These are phyloP conservation scores for Aspergillus ruber DNA, from an alignment of 2,329 filamentous ascomycete species.

Conservation along the genomic window DNA sequence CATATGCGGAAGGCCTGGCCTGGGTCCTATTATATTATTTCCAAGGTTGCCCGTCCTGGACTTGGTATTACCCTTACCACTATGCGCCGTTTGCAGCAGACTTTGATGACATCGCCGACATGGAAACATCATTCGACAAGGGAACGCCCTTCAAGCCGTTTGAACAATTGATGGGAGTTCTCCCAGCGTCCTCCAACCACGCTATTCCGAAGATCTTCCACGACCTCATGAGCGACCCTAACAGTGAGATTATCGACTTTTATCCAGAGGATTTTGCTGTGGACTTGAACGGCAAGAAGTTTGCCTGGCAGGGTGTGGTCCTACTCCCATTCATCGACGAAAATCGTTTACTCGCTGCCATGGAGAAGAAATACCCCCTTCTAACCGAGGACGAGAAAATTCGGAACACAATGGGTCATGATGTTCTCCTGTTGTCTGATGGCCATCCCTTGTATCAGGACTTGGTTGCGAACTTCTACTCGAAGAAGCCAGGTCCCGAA, in stretches of 20 bases:
- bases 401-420: slow-evolving; percentile 73
- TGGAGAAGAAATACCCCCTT: slow-evolving; percentile 73
- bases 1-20: slow-evolving; percentile 90
- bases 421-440: slow-evolving; percentile 79
- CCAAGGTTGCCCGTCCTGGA: slow-evolving; percentile 96
- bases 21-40: slow-evolving; percentile 98
- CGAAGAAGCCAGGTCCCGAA: slow-evolving; percentile 67
- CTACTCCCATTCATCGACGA: slow-evolving; percentile 95
- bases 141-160: slow-evolving; percentile 84
- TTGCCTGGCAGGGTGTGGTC: slow-evolving; percentile 94
- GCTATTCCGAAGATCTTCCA: slow-evolving; percentile 86
- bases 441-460: slow-evolving; percentile 80
- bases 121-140: slow-evolving; percentile 75
- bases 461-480: slow-evolving; percentile 79
- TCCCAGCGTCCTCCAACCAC: slow-evolving; percentile 88
- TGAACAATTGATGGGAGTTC: slow-evolving; percentile 95
- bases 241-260: slow-evolving; percentile 94
- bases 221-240: slow-evolving; percentile 76
- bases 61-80: slow-evolving; percentile 98
- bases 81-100: slow-evolving; percentile 97
- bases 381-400: slow-evolving; percentile 69
- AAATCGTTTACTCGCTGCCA: slow-evolving; percentile 72
- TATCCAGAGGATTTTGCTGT: slow-evolving; percentile 92
- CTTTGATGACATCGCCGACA: slow-evolving; percentile 74
- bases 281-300: slow-evolving; percentile 96